Evolutionary conservation across 352 stramenopile species (phyloP).

Genomic region (Aphanomyces invadans): DNA sequence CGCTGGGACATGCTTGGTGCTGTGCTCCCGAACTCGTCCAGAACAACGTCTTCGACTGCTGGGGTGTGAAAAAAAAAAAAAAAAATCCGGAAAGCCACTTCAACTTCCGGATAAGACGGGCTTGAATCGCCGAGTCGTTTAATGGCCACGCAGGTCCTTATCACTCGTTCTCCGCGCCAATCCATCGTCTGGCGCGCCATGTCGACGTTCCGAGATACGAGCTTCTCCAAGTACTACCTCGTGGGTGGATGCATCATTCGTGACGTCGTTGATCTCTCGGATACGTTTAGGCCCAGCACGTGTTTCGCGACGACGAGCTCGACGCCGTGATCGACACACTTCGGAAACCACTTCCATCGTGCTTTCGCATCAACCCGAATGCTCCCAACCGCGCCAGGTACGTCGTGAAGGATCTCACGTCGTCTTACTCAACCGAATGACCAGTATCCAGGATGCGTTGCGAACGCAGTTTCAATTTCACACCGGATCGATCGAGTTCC

Average conservation of each 20-base stretch:
- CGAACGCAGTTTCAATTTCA: slow-evolving; percentile 16
- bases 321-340: slow-evolving; percentile 42
- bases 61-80: no score
- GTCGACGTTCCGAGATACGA: slow-evolving; percentile 22
- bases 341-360: slow-evolving; percentile 48
- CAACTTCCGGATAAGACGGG: slow-evolving; percentile 3
- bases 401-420: neutral
- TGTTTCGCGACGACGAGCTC: slow-evolving; percentile 42
- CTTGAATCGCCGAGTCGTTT: neutral
- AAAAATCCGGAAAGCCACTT: slow-evolving; percentile 11
- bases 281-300: slow-evolving; percentile 42
- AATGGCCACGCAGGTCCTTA: neutral
- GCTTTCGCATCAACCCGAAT: slow-evolving; percentile 63
- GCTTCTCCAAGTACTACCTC: slow-evolving; percentile 65
- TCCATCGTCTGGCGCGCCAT: neutral
- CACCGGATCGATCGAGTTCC: neutral
- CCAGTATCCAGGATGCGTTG: slow-evolving; percentile 20
- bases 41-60: no score
- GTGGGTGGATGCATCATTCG: slow-evolving; percentile 25
- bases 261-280: neutral
- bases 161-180: neutral
- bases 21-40: no score
- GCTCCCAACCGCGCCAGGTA: slow-evolving; percentile 28
- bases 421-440: neutral
- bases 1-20: no score